Evolutionary conservation across 805 yeast species (phyloP).

Genomic region (Ogataea nakhonphanomensis): DNA sequence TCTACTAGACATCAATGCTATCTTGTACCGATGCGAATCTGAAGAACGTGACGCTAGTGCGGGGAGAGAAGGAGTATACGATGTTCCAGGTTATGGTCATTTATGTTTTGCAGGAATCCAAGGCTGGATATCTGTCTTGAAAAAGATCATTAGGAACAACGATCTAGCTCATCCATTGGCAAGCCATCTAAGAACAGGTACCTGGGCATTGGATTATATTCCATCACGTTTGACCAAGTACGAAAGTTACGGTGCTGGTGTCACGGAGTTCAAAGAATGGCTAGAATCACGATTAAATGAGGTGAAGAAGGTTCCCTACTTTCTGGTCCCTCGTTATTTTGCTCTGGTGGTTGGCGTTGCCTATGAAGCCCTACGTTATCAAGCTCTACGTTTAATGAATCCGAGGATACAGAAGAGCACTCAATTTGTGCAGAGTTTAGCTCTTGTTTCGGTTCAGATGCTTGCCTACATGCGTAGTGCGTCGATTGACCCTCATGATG

Average conservation of each 20-base stretch:
- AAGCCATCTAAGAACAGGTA: constrained; percentile 74
- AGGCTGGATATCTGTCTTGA: constrained; percentile 81
- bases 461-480: constrained; percentile 70
- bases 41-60: constrained; percentile 82
- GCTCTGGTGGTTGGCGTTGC: constrained; percentile 78
- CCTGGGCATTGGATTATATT: constrained; percentile 85
- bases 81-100: constrained; percentile 68
- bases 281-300: constrained; percentile 58
- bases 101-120: constrained; percentile 87
- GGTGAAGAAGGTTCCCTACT: constrained; percentile 67
- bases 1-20: constrained; percentile 68
- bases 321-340: constrained; percentile 82
- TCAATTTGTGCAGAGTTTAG: constrained; percentile 72
- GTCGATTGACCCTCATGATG: constrained; percentile 62
- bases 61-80: constrained; percentile 71
- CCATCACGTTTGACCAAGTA: constrained; percentile 60
- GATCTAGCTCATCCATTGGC: constrained; percentile 83
- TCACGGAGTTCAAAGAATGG: constrained; percentile 66
- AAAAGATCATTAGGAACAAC: constrained; percentile 59
- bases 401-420: constrained; percentile 56
- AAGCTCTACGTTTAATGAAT: constrained; percentile 58
- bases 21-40: constrained; percentile 74
- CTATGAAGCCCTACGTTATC: constrained; percentile 74
- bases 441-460: constrained; percentile 85
- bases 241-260: constrained; percentile 39